Base-by-base conservation (phyloP, 176 grass and related monocot genomes). In the Oryza longistaminata region DNA sequence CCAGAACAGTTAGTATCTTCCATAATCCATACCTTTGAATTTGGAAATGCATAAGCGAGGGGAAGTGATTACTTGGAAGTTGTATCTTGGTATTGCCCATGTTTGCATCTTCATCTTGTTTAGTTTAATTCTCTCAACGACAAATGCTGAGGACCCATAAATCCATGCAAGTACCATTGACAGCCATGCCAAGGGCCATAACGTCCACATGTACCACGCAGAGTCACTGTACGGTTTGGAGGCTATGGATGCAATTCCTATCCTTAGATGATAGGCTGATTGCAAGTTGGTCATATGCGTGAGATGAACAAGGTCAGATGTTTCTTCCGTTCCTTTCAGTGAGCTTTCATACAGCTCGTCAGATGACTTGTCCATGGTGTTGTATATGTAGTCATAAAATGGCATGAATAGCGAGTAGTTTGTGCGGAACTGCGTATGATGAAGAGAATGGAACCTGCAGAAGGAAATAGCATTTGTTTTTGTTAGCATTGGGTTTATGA, bases 381-480 rank as follows among this genome's bases (percentile, higher is more conserved):
- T 88, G 68, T 98, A 98, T 49, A 98, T 82, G 68, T 98, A 95
- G 85, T 98, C 96, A 4, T 98, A 98, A 76, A 98, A 92, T 24
- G 96, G 93, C 96, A 98, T 93, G 83, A 98, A 98, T 14, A 95
- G 46, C 12, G 91, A 98, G 83, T 98, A 98, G 80, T 95, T 98
- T 66, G 92, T 95, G 74, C 91, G 91, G 87, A 98, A 98, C 79
- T 98, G 96, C 1, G 96, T 98, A 74, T 98, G 96, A 71, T 98
- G 96, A 50, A 98, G 91, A 64, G 96, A 98, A 66, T 98, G 96
- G 46, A 92, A 98, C 91, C 96, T 98, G 78, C 15, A 68, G 10
- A 75, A 69, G 7, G 75, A 82, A 66, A 3, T 43, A 77, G 9
- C 11, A 71, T 7, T 49, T 46, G 21, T 60, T 53, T 60, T 53